Conservation (phyloP, 345 rosid genomes). For the Populus pruinosa region DNA sequence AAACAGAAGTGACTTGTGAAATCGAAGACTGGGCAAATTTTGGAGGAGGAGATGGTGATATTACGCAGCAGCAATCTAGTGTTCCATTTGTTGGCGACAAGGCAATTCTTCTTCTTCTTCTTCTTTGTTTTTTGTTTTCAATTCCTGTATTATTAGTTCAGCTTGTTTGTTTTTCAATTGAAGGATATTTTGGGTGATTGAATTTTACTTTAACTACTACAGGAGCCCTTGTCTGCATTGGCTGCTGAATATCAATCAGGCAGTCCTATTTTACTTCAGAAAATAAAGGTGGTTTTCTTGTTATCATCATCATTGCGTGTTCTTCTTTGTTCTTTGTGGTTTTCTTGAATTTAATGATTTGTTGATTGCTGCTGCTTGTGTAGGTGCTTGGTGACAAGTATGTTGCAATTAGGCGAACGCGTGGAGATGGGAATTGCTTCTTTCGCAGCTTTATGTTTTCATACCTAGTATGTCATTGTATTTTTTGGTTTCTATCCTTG, state of each 20-base stretch:
- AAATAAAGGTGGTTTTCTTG: conserved; percentile 61
- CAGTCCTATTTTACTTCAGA: conserved; percentile 83
- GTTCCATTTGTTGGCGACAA: conserved; percentile 77
- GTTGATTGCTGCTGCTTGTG: background rate
- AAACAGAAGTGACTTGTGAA: background rate
- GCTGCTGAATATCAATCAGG: conserved; percentile 85
- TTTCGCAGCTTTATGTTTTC: conserved; percentile 95
- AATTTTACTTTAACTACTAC: conserved; percentile 16
- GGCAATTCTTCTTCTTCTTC: conserved; percentile 25
- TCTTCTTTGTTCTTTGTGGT: background rate
- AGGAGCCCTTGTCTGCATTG: conserved; percentile 86
- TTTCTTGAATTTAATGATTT: background rate
- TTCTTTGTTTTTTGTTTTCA: background rate
- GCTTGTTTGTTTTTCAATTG: background rate
- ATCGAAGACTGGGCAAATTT: conserved; percentile 16
- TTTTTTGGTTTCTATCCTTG: background rate
- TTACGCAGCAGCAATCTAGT: conserved; percentile 44
- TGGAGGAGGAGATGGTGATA: conserved; percentile 38
- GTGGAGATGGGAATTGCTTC: conserved; percentile 99
- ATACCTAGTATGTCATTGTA: conserved; percentile 62
- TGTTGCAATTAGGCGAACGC: conserved; percentile 77
- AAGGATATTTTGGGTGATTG: background rate
- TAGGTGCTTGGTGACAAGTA: conserved; percentile 71
- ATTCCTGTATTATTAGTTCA: background rate
- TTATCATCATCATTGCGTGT: background rate